These are phyloP conservation scores for Lachancea cidri DNA, from an alignment of 805 yeast genomes.

Conservation along the genomic window DNA sequence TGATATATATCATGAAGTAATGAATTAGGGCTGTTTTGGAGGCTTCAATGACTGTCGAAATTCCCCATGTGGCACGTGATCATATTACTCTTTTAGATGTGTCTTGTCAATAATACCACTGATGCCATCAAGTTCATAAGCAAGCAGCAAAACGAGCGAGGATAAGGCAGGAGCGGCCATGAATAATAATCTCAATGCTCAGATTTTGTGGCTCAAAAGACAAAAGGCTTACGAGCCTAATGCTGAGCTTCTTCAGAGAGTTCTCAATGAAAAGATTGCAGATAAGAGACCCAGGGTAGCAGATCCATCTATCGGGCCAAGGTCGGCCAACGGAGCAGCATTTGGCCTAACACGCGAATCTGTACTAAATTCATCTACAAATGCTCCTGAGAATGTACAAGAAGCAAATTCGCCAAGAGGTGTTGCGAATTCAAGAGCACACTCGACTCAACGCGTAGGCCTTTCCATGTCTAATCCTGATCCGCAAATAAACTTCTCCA, in stretches of 20 bases:
- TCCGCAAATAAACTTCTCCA: not conserved
- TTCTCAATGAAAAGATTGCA: not conserved
- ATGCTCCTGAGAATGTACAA: not conserved
- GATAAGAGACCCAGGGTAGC: not conserved
- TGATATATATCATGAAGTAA: no score
- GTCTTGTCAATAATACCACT: not conserved
- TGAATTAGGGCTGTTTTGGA: no score
- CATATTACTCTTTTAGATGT: not conserved
- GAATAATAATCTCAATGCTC: slow-evolving; percentile 8
- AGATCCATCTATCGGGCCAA: not conserved
- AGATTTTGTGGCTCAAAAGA: slow-evolving; percentile 6
- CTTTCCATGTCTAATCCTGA: slow-evolving; percentile 5
- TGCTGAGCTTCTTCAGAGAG: slow-evolving; percentile 1
- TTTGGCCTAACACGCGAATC: not conserved
- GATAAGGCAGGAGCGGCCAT: not conserved
- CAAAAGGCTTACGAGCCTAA: slow-evolving; percentile 8
- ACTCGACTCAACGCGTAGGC: slow-evolving; percentile 1
- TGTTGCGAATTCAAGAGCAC: not conserved
- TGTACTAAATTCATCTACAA: slow-evolving; percentile 1
- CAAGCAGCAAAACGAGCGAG: not conserved
- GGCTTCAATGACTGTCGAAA: no score
- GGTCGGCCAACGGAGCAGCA: not conserved
- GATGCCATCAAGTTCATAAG: not conserved
- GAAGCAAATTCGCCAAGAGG: slow-evolving; percentile 1
- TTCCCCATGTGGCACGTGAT: no score